These are phyloP conservation scores for Mycogone perniciosa DNA, from an alignment of 2,329 filamentous ascomycete species.

Conservation along the genomic window DNA sequence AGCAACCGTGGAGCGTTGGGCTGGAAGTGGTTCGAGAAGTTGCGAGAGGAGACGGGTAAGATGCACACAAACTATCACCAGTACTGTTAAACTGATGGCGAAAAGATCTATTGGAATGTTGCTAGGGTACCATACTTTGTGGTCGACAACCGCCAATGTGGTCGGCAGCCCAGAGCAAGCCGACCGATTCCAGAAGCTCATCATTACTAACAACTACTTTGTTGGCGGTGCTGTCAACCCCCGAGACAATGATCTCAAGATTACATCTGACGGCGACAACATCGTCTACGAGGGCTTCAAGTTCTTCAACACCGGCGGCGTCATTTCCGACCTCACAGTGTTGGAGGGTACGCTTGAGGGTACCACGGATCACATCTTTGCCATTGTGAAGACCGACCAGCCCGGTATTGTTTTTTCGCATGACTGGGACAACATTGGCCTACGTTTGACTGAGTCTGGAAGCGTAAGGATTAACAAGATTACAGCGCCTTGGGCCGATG, in stretches of 20 bases:
- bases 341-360: constrained; percentile 56
- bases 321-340: constrained; percentile 59
- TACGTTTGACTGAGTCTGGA: constrained; percentile 58
- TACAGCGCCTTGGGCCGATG: constrained; percentile 51
- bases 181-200: constrained; percentile 48
- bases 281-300: constrained; percentile 58
- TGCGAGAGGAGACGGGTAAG: constrained; percentile 55
- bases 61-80: background rate
- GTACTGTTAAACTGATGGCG: too few relatives aligned
- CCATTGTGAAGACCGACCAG: constrained; percentile 52
- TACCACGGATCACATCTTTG: constrained; percentile 56
- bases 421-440: constrained; percentile 60
- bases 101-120: constrained; percentile 55
- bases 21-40: constrained; percentile 57
- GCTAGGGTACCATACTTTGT: constrained; percentile 58
- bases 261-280: constrained; percentile 46
- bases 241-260: constrained; percentile 54
- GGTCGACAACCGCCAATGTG: constrained; percentile 55
- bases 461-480: constrained; percentile 55
- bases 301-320: constrained; percentile 62
- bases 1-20: constrained; percentile 41
- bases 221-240: constrained; percentile 61
- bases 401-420: constrained; percentile 50
- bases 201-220: constrained; percentile 59
- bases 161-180: constrained; percentile 55